Conservation (phyloP, 805 yeast species). For the Saccharomycopsis sp. region DNA sequence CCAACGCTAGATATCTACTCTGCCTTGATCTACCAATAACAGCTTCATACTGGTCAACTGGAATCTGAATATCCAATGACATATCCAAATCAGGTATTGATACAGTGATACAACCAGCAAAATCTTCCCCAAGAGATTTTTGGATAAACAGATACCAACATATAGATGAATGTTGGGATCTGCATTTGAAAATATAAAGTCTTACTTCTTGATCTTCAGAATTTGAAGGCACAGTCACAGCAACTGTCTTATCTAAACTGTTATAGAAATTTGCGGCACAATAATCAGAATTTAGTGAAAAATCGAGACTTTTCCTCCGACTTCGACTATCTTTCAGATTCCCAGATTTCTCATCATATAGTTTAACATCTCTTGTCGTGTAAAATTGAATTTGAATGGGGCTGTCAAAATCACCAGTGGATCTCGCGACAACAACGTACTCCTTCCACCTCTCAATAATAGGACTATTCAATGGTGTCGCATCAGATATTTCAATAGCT, state of each 20-base stretch:
- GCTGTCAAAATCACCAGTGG: slow-evolving; percentile 41
- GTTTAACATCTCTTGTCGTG: slow-evolving; percentile 11
- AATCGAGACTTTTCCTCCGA: slow-evolving; percentile 26
- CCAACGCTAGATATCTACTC: slow-evolving; percentile 4
- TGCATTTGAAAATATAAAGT: slow-evolving; percentile 51
- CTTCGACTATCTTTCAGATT: slow-evolving; percentile 11
- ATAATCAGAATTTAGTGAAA: slow-evolving; percentile 24
- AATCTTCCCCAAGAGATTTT: slow-evolving; percentile 38
- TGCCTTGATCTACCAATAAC: background rate
- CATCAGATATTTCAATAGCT: slow-evolving; percentile 38
- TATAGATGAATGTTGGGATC: slow-evolving; percentile 45
- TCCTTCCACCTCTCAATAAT: slow-evolving; percentile 75
- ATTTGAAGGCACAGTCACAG: slow-evolving; percentile 33
- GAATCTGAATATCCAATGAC: slow-evolving; percentile 40
- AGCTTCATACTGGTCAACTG: slow-evolving; percentile 27
- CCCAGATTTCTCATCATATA: slow-evolving; percentile 19
- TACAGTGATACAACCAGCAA: slow-evolving; percentile 16
- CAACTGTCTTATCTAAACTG: slow-evolving; percentile 62
- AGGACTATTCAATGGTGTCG: slow-evolving; percentile 45
- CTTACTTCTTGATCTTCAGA: slow-evolving; percentile 21
- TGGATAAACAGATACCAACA: slow-evolving; percentile 59
- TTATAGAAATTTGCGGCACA: slow-evolving; percentile 51
- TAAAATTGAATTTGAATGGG: slow-evolving; percentile 64
- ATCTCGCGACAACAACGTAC: slow-evolving; percentile 62
- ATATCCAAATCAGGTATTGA: slow-evolving; percentile 29